These are phyloP conservation scores for Hyaloscypha variabilis DNA, from an alignment of 495 filamentous ascomycete species.

Conservation along the genomic window DNA sequence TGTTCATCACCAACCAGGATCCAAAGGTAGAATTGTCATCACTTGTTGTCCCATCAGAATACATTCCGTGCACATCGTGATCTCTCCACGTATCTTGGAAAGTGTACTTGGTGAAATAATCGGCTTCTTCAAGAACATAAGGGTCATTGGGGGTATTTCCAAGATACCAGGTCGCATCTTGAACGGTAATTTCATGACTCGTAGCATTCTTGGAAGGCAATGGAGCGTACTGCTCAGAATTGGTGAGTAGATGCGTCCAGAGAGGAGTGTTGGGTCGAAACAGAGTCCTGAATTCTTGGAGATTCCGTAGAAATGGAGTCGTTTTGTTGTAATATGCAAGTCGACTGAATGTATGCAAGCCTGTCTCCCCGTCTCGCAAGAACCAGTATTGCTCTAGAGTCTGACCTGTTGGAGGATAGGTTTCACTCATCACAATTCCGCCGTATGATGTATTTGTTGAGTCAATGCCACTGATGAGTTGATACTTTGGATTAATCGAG, in stretches of 20 bases:
- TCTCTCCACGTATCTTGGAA: constrained; percentile 55
- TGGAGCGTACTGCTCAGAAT: constrained; percentile 52
- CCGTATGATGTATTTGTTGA: constrained; percentile 48
- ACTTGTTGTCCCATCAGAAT: constrained; percentile 52
- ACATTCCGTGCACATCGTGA: constrained; percentile 56
- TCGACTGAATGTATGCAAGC: constrained; percentile 56
- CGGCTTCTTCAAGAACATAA: constrained; percentile 52
- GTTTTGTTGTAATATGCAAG: constrained; percentile 55
- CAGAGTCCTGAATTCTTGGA: constrained; percentile 58
- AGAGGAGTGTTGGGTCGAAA: constrained; percentile 55
- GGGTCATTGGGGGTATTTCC: constrained; percentile 51
- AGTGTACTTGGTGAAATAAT: constrained; percentile 64
- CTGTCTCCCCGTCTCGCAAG: constrained; percentile 56
- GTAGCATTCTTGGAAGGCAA: constrained; percentile 50
- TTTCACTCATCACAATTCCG: constrained; percentile 53
- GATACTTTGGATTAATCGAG: constrained; percentile 43
- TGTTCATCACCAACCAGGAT: constrained; percentile 62
- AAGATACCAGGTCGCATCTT: constrained; percentile 60
- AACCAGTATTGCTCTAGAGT: constrained; percentile 61
- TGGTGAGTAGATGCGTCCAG: constrained; percentile 58
- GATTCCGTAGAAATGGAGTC: constrained; percentile 53
- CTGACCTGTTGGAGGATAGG: constrained; percentile 52
- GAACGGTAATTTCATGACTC: constrained; percentile 46
- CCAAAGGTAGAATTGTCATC: constrained; percentile 51
- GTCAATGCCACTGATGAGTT: constrained; percentile 52